Percentiles rank a stretch among this genome's conserved stretches.
Conservation (phyloP, 345 rosid species). For the Citrus inodora region DNA sequence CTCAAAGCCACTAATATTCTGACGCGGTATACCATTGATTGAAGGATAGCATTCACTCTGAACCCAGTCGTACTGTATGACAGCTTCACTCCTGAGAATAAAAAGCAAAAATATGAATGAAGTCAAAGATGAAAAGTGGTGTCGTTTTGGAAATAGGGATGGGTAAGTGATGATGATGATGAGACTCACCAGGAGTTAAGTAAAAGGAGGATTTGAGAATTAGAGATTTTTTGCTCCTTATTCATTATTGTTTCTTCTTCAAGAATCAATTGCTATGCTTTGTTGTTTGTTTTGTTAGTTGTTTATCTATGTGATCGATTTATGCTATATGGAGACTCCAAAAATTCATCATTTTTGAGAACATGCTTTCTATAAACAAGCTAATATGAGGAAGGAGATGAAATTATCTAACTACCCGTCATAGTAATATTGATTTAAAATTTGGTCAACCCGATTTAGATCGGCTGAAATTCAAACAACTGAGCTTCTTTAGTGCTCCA, state of each 20-base stretch:
- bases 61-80: slow-evolving; percentile 84
- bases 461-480: too few relatives aligned
- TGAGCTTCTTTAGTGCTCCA: rapidly evolving
- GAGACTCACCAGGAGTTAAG: slow-evolving; percentile 38
- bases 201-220: slow-evolving; percentile 44
- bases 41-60: slow-evolving; percentile 74
- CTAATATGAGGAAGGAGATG: too few relatives aligned
- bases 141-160: background rate
- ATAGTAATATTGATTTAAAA: too few relatives aligned
- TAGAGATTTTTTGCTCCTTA: slow-evolving; percentile 46
- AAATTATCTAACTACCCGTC: too few relatives aligned
- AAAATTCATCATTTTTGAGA: too few relatives aligned
- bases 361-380: too few relatives aligned
- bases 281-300: background rate
- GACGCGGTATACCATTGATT: slow-evolving; percentile 62
- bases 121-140: background rate
- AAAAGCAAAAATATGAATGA: background rate
- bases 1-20: slow-evolving; percentile 80
- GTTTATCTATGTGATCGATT: too few relatives aligned
- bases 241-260: slow-evolving; percentile 38
- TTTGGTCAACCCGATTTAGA: too few relatives aligned
- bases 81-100: slow-evolving; percentile 43
- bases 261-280: background rate
- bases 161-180: too few relatives aligned
- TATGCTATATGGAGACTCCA: too few relatives aligned